These are phyloP conservation scores for Amaranthus hypochondriacus DNA, from an alignment of 148 eudicot genomes.

Conservation along the genomic window DNA sequence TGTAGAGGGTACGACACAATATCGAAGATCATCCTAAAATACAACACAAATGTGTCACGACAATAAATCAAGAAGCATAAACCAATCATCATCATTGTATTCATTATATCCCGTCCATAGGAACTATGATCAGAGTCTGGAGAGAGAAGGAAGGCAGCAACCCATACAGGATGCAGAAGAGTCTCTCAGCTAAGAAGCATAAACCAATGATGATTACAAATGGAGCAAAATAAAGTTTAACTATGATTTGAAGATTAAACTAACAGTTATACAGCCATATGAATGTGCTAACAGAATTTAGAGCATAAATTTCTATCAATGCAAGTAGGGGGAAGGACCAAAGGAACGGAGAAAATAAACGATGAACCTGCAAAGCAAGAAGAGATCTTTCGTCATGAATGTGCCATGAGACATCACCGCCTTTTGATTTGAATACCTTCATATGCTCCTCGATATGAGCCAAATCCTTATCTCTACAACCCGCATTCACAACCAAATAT, in stretches of 20 bases:
- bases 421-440: slow-evolving; percentile 84
- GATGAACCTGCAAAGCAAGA: slow-evolving; percentile 82
- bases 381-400: slow-evolving; percentile 97
- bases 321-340: background rate
- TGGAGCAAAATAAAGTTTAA: too few species aligned
- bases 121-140: too few species aligned
- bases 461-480: slow-evolving; percentile 97
- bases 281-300: background rate
- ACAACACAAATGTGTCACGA: background rate
- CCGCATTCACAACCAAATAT: slow-evolving; percentile 96
- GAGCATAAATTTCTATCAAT: background rate
- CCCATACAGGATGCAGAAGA: too few species aligned
- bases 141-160: too few species aligned
- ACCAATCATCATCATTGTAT: background rate
- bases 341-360: background rate
- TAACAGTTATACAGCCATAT: background rate
- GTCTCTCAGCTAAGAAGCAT: too few species aligned
- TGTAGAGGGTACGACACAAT: background rate
- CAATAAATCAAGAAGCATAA: too few species aligned
- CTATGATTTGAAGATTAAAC: background rate
- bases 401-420: slow-evolving; percentile 96
- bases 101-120: too few species aligned
- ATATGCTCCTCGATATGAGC: slow-evolving; percentile 98
- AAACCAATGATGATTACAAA: too few species aligned
- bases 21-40: background rate